Base-by-base conservation (phyloP, 1,284 basidiomycete genomes). In the Hymenochaete sp. region DNA sequence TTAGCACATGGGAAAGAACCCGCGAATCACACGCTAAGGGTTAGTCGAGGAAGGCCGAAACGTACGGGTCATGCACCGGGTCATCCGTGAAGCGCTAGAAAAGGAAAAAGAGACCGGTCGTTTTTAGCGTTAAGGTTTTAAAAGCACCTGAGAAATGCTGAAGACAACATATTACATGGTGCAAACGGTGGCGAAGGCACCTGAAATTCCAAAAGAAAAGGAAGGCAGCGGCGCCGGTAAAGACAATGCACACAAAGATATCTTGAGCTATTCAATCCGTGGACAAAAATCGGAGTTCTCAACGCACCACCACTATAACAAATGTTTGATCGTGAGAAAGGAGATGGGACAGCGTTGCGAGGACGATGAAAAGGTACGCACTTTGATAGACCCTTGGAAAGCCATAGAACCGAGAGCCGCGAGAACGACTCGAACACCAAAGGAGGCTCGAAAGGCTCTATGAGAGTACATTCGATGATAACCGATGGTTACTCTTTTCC, bases 381-480 rank as follows among this genome's bases (percentile, higher is more conserved):
- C 70, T 66, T 77, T 77, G 54, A 79, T 76, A 21, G 72, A 75
- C 1, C 78, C 79, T 54, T 82, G 77, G 53, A 77, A 84, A 0
- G 77, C 86, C 44, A 80, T 75, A 7, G 79, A 77, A 0, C 84
- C 85, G 55, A 87, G 64, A 16, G 72, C 62, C 18, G 82, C 77
- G 22, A 89, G 62, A 16, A 73, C 58, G 10, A 79, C 52, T 6
- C 82, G 70, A 21, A 85, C 72, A 3, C 66, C 66, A 8, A 73
- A 51, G 1, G 65, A 64, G 2, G 84, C 83, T 7, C 70, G 69
- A 60, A 84, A 87, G 0, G 82, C 72, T 2, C 74, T 71, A 57
- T 88, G 84, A 2, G 82, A 83, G 65, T 83, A 87, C 16, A 88
- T 62, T 21, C 84, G 70, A 57, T 88, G 84, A 59, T 88, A 87